Base-by-base conservation (phyloP, 164 flowering plant species). In the Chloranthus sessilifolius region DNA sequence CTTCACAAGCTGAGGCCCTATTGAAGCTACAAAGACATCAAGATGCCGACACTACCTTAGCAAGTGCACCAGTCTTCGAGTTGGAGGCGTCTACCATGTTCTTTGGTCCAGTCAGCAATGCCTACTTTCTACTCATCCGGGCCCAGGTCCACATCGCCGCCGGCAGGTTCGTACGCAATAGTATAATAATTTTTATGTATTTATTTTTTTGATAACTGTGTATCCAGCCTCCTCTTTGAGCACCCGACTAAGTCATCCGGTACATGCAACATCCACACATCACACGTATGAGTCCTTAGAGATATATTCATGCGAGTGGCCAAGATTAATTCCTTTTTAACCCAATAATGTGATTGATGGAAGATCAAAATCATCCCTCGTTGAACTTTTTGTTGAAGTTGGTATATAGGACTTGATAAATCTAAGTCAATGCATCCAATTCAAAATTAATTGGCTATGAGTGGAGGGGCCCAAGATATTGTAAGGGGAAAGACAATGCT, bases 1-100 rank as follows among this genome's bases (percentile, higher is more conserved):
- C 84, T 7, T 45, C 76, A 54, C 81, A 83, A 81, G 80, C 84
- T 0, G 88, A 92, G 66, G 94, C 96, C 19, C 67, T 81, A 14
- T 20, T 92, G 71, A 80, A 67, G 56, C 81, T 88, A 9, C 68
- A 58, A 8, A 70, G 75, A 42, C 88, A 82, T 62, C 64, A 88
- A 64, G 95, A 92, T 25, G 95, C 96, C 2, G 69, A 75, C 27
- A 28, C 27, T 2, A 40, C 64, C 2, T 53, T 82, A 43, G 30
- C 34, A 24, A 71, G 66, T 22, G 62, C 57, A 33, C 79, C 80
- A 0, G 55, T 41, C 15, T 70, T 75, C 10, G 69, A 66, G 33
- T 43, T 59, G 2, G 76, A 85, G 6, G 58, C 60, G 1, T 75
- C 64, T 47, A 68, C 63, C 6, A 66, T 71, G 26, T 48, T 83